These are phyloP conservation scores for Podaxis sp. DNA, from an alignment of 768 basidiomycete genomes.

Conservation along the genomic window DNA sequence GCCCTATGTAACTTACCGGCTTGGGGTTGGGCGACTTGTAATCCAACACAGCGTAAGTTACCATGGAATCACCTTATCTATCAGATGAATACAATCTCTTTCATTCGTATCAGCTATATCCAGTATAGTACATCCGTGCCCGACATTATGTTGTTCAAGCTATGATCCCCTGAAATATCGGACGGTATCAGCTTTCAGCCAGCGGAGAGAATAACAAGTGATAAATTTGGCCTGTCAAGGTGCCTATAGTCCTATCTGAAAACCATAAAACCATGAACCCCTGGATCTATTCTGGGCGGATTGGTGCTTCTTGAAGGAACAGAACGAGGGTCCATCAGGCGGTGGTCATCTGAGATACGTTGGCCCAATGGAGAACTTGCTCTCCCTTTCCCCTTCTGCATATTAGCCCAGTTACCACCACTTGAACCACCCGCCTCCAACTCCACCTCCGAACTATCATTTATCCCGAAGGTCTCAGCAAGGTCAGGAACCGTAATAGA, in stretches of 20 bases:
- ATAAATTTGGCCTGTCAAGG: no score
- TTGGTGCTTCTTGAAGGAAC: not conserved
- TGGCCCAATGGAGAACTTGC: not conserved
- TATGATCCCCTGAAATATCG: no score
- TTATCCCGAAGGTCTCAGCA: not conserved
- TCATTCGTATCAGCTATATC: no score
- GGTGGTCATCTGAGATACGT: not conserved
- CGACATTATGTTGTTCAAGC: no score
- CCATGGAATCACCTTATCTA: no score
- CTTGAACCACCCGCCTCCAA: not conserved
- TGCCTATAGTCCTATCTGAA: not conserved
- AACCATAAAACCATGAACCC: conserved; percentile 5
- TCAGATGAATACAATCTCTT: no score
- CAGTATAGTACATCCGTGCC: no score
- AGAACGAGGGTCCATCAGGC: conserved; percentile 1
- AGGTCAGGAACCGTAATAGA: not conserved
- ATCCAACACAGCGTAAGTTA: no score
- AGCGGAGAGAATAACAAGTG: not conserved
- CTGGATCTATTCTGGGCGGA: not conserved
- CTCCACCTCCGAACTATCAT: not conserved
- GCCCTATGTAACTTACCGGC: not conserved
- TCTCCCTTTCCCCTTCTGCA: not conserved
- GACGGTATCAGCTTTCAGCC: not conserved
- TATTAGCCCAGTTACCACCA: not conserved
- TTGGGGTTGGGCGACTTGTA: no score